Conservation (phyloP, 2,329 filamentous ascomycete genomes). For the Coniochaeta hoffmannii region DNA sequence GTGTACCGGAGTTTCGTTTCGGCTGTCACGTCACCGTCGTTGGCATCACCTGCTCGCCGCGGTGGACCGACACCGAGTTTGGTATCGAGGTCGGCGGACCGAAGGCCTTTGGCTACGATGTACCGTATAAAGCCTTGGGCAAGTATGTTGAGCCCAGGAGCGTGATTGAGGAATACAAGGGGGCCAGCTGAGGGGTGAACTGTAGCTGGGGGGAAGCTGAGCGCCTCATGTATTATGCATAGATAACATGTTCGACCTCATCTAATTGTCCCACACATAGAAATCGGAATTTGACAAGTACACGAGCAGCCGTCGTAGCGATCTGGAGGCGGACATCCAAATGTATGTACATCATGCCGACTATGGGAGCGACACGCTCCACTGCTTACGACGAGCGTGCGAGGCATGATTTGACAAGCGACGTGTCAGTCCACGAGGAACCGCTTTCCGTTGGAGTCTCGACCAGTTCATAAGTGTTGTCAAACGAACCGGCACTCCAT, state of each 20-base stretch:
- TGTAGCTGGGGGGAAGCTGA: too few relatives aligned
- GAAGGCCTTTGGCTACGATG: constrained; percentile 26
- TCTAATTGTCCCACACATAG: too few relatives aligned
- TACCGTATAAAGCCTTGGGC: constrained; percentile 42
- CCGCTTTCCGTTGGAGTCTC: constrained; percentile 26
- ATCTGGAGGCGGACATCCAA: too few relatives aligned
- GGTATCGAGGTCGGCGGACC: constrained; percentile 41
- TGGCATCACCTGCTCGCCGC: constrained; percentile 44
- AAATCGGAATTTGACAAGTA: too few relatives aligned
- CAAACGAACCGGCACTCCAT: constrained; percentile 39
- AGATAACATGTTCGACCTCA: too few relatives aligned
- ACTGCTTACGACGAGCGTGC: background rate
- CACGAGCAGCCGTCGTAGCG: too few relatives aligned
- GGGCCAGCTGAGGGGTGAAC: background rate
- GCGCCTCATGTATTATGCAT: too few relatives aligned
- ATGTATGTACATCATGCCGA: background rate
- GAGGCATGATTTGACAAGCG: background rate
- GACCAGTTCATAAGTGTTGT: constrained; percentile 30
- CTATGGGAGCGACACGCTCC: background rate
- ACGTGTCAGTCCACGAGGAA: background rate
- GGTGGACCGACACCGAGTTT: constrained; percentile 40
- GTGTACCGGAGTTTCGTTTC: constrained; percentile 47
- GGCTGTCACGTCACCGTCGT: constrained; percentile 43
- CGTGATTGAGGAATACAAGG: constrained; percentile 40
- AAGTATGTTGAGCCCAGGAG: constrained; percentile 44